phyloP scores from a whole-genome alignment of 371 early-diverging fungal species.

The Actinomortierella wolfii region DNA sequence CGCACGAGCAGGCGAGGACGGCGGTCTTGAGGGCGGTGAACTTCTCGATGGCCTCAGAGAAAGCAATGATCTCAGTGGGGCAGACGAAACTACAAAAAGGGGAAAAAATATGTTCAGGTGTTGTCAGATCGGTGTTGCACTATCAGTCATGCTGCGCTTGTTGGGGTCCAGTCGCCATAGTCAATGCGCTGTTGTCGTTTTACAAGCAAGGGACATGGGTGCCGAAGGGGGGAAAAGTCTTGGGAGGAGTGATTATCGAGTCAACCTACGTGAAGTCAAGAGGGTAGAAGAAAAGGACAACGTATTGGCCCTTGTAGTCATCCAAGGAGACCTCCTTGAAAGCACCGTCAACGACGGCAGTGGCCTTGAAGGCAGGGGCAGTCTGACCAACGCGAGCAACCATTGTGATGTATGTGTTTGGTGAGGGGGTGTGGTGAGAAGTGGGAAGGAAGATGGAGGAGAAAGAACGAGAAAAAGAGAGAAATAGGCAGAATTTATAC shows the following conservation, averaged over 20 bases:
- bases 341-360: conserved; percentile 71
- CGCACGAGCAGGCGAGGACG: conserved; percentile 55
- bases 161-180: too few relatives aligned
- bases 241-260: too few relatives aligned
- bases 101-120: too few relatives aligned
- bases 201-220: too few relatives aligned
- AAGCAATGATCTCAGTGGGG: conserved; percentile 92
- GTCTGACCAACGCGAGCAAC: conserved; percentile 54
- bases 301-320: conserved; percentile 85
- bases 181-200: too few relatives aligned
- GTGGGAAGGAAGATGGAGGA: not conserved
- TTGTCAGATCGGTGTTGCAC: too few relatives aligned
- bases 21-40: conserved; percentile 63
- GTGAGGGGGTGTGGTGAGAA: not conserved
- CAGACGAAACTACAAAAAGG: conserved; percentile 66
- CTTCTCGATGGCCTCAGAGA: conserved; percentile 83
- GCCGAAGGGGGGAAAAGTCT: too few relatives aligned
- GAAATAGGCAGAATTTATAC: not conserved
- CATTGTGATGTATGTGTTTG: conserved; percentile 14
- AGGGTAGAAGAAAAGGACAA: conserved; percentile 89
- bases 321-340: conserved; percentile 78
- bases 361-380: conserved; percentile 76
- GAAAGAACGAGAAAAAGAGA: not conserved
- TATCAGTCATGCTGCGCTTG: too few relatives aligned
- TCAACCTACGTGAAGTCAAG: conserved; percentile 54